Base-by-base conservation (phyloP, 768 basidiomycete genomes). In the Pleurotus eryngii region DNA sequence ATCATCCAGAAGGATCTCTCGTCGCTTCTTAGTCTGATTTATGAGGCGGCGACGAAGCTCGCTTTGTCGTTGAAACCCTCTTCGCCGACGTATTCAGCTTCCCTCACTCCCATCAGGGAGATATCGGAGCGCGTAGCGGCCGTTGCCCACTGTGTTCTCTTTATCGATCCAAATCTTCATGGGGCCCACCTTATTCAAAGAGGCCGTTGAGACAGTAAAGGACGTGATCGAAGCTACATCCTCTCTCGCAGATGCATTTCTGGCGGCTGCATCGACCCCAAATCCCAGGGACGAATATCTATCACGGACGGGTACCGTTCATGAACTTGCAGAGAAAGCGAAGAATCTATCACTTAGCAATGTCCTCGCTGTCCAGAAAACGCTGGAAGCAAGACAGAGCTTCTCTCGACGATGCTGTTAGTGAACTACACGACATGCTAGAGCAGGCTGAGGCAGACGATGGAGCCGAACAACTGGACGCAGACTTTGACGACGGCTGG, bases 61-160 rank as follows among this genome's bases (percentile, higher is more conserved):
- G 75, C 88, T 3, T 77, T 90, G 35, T 75, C 80, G 1, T 75
- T 88, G 50, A 88, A 85, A 43, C 84, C 86, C 4, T 68, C 81
- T 3, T 72, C 76, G 0, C 83, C 83, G 1, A 72, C 83, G 4
- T 79, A 81, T 63, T 64, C 74, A 2, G 81, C 86, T 1, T 73
- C 83, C 11, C 62, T 81, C 11, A 60, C 75, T 6, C 76, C 85
- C 20, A 74, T 87, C 55, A 79, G 72, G 56, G 85, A 87, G 59
- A 72, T 86, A 42, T 70, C 78, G 3, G 70, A 74, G 24, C 77
- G 81, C 55, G 65, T 80, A 46, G 70, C 79, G 9, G 77, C 80
- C 0, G 70, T 87, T 46, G 71, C 77, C 0, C 81, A 83, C 61
- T 85, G 82, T 54, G 70, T 72, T 22, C 68, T 67, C 45, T 73